Evolutionary conservation across 1,139 yeast species (phyloP).

Genomic region (Debaryomyces subglobosus): DNA sequence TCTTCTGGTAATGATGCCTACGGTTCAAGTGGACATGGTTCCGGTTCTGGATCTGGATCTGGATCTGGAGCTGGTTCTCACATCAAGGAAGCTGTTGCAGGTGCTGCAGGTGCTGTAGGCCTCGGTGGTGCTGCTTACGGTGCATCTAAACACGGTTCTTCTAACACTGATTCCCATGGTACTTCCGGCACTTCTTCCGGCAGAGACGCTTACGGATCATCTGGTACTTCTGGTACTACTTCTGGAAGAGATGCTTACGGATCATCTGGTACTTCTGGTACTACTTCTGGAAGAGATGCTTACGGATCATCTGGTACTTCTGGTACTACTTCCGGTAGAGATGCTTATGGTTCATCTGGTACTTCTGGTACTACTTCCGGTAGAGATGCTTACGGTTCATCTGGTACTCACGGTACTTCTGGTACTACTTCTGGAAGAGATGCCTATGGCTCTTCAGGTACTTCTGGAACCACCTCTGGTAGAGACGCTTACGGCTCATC

Average conservation of each 20-base stretch:
- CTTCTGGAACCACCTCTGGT: slow-evolving; percentile 7
- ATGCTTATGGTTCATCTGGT: slow-evolving; percentile 15
- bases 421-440: slow-evolving; percentile 12
- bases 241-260: slow-evolving; percentile 12
- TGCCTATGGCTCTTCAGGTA: slow-evolving; percentile 12
- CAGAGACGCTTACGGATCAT: slow-evolving; percentile 16
- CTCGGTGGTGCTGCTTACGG: slow-evolving; percentile 9
- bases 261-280: slow-evolving; percentile 15
- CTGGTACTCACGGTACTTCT: too few relatives aligned
- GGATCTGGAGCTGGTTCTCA: too few relatives aligned
- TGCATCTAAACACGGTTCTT: background rate
- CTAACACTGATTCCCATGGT: slow-evolving; percentile 4
- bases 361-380: slow-evolving; percentile 11
- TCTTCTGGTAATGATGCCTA: slow-evolving; percentile 13
- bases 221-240: slow-evolving; percentile 15
- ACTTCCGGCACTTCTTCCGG: too few relatives aligned
- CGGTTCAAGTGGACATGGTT: slow-evolving; percentile 17
- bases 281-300: slow-evolving; percentile 14
- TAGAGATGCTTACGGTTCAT: too few relatives aligned
- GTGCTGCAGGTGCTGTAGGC: slow-evolving; percentile 5
- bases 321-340: slow-evolving; percentile 16
- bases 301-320: slow-evolving; percentile 14
- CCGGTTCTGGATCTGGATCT: too few relatives aligned
- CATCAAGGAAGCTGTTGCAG: background rate
- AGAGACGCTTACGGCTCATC: slow-evolving; percentile 12